Base-by-base conservation (phyloP, 371 early-diverging fungal genomes). In the Mortierella sp. region DNA sequence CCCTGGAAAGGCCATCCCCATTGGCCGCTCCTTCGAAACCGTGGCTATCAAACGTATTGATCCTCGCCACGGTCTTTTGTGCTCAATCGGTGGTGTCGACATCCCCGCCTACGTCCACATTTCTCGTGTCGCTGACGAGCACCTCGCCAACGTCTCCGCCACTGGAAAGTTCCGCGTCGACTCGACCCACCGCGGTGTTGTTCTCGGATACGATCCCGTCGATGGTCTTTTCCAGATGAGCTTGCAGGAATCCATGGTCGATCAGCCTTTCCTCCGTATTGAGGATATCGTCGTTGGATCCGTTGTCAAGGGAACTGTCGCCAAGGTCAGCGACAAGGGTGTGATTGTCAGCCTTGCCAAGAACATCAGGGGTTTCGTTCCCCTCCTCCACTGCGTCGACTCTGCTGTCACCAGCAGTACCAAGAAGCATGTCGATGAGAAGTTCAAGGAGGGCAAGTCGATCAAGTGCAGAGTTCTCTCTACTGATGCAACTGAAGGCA, bases 381-480 rank as follows among this genome's bases (percentile, higher is more conserved):
- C 96, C 43, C 89, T 89, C 35, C 54, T 87, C 3, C 97, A 98
- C 79, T 86, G 97, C 75, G 90, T 96, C 3, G 98, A 98, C 88
- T 91, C 92, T 35, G 88, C 89, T 32, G 86, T 97, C 43, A 90
- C 91, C 35, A 92, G 93, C 78, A 96, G 96, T 7, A 95, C 95
- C 81, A 93, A 94, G 79, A 92, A 92, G 77, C 82, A 82, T 38
- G 76, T 86, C 12, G 87, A 86, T 10, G 87, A 82, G 75, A 82
- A 82, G 72, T 98, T 96, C 88, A 95, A 96, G 86, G 80, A 88
- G 3, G 97, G 96, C 35, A 90, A 90, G 75, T 84, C 84, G 44
- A 81, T 97, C 49, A 91, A 91, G 78, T 93, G 92, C 86, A 93
- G 95, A 72, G 97, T 98, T 10, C 88, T 97, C 27, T 88, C 89